phyloP scores from a whole-genome alignment of 371 early-diverging fungal species.

The Apophysomyces ossiformis region DNA sequence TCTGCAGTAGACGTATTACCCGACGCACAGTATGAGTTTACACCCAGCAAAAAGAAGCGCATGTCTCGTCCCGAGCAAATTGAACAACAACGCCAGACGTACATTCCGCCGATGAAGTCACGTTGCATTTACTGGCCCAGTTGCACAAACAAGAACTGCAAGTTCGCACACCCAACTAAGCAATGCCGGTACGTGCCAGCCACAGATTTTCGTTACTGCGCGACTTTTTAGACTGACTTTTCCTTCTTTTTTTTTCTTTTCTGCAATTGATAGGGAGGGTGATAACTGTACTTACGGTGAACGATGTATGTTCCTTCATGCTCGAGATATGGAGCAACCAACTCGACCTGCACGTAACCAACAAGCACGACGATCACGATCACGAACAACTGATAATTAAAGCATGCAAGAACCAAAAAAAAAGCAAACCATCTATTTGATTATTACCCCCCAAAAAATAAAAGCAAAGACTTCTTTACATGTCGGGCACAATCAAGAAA shows the following conservation, averaged over 20 bases:
- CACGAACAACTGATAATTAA: constrained; percentile 5
- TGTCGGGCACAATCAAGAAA: background rate
- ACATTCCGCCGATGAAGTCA: constrained; percentile 45
- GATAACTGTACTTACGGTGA: constrained; percentile 52
- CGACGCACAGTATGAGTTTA: background rate
- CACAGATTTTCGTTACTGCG: background rate
- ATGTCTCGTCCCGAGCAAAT: constrained; percentile 43
- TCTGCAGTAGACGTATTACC: constrained; percentile 6
- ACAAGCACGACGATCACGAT: constrained; percentile 6
- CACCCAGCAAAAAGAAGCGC: constrained; percentile 23
- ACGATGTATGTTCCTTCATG: constrained; percentile 59
- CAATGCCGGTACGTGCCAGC: constrained; percentile 50
- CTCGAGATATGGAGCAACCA: constrained; percentile 31
- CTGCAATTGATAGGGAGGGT: constrained; percentile 37
- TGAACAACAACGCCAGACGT: constrained; percentile 41
- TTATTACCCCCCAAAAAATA: background rate
- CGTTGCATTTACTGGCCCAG: constrained; percentile 62
- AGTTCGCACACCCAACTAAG: constrained; percentile 55
- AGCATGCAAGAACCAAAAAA: background rate
- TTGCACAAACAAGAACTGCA: constrained; percentile 66
- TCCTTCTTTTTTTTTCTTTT: constrained; percentile 5
- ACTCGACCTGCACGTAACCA: constrained; percentile 1
- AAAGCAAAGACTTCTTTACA: background rate
- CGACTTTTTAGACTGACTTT: background rate
- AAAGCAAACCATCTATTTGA: background rate